Evolutionary conservation across 495 filamentous ascomycete species (phyloP).

Genomic region (Penicillium angulare): DNA sequence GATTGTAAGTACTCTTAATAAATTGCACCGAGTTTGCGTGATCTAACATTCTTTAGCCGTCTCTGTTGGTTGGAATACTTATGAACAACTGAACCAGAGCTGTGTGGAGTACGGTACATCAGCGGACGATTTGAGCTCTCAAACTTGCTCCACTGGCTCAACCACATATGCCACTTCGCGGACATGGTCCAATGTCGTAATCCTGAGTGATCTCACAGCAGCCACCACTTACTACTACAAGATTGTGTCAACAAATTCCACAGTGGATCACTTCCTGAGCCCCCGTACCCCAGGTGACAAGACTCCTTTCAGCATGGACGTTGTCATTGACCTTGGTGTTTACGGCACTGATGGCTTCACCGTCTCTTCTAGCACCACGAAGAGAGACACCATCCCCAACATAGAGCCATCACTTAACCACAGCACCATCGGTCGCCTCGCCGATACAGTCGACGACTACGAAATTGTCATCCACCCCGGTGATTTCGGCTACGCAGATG

Average conservation of each 20-base stretch:
- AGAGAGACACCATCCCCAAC: slow-evolving; percentile 50
- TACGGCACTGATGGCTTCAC: slow-evolving; percentile 59
- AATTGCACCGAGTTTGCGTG: not conserved
- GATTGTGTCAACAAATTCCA: slow-evolving; percentile 57
- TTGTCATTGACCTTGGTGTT: slow-evolving; percentile 56
- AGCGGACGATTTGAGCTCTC: slow-evolving; percentile 19
- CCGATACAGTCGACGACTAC: slow-evolving; percentile 54
- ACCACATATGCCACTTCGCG: slow-evolving; percentile 50
- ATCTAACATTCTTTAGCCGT: slow-evolving; percentile 37
- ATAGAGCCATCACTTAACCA: slow-evolving; percentile 59
- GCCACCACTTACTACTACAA: slow-evolving; percentile 55
- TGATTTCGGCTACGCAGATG: slow-evolving; percentile 55
- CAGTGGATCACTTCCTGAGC: slow-evolving; percentile 53
- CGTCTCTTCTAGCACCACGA: slow-evolving; percentile 36
- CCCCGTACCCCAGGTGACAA: slow-evolving; percentile 49
- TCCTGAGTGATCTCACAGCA: slow-evolving; percentile 38
- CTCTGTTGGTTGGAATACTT: slow-evolving; percentile 58
- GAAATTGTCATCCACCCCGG: slow-evolving; percentile 59
- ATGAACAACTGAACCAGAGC: slow-evolving; percentile 30
- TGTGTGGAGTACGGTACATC: slow-evolving; percentile 48
- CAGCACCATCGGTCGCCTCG: slow-evolving; percentile 58
- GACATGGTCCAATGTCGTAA: slow-evolving; percentile 51
- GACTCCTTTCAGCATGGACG: slow-evolving; percentile 45
- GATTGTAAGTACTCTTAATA: slow-evolving; percentile 38
- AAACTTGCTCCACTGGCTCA: slow-evolving; percentile 35